Percentiles rank a stretch among this genome's conserved stretches.
phyloP scores from a whole-genome alignment of 164 flowering plant species.

The Platanus orientalis region DNA sequence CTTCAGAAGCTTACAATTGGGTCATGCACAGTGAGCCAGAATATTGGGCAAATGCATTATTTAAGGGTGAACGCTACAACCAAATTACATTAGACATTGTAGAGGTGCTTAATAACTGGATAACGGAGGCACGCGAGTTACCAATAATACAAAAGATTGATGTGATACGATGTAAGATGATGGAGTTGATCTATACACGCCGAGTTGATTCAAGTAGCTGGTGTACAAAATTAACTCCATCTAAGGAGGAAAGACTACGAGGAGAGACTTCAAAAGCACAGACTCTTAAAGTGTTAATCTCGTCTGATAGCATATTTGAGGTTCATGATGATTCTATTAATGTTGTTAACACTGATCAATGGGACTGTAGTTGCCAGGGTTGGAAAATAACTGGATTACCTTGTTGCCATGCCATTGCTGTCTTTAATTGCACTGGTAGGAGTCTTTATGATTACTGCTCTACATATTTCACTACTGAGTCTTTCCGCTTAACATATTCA shows the following conservation, averaged over 20 bases:
- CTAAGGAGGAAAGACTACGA: slow-evolving; percentile 40
- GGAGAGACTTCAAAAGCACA: slow-evolving; percentile 34
- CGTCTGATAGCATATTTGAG: slow-evolving; percentile 49
- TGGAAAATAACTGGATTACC: slow-evolving; percentile 62
- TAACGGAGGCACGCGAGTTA: slow-evolving; percentile 31
- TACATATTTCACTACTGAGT: slow-evolving; percentile 36
- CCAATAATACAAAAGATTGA: slow-evolving; percentile 41
- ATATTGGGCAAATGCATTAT: slow-evolving; percentile 37
- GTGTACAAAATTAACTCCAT: slow-evolving; percentile 44
- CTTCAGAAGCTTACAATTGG: slow-evolving; percentile 41
- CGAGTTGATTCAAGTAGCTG: slow-evolving; percentile 30
- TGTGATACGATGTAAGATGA: slow-evolving; percentile 19
- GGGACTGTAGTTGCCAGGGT: slow-evolving; percentile 47
- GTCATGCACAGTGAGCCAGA: slow-evolving; percentile 44
- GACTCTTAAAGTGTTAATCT: slow-evolving; percentile 39
- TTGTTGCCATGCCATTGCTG: slow-evolving; percentile 67
- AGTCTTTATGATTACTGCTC: slow-evolving; percentile 47
- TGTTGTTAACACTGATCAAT: slow-evolving; percentile 39
- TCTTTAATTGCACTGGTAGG: slow-evolving; percentile 34
- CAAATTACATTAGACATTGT: slow-evolving; percentile 29
- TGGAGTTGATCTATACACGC: slow-evolving; percentile 32
- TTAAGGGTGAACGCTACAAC: slow-evolving; percentile 40
- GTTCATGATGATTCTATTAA: slow-evolving; percentile 39
- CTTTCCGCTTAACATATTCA: slow-evolving; percentile 36
- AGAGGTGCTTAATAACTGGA: slow-evolving; percentile 26